Base-by-base conservation (phyloP, 1,139 yeast genomes). In the Barnettozyma hawaiiensis region DNA sequence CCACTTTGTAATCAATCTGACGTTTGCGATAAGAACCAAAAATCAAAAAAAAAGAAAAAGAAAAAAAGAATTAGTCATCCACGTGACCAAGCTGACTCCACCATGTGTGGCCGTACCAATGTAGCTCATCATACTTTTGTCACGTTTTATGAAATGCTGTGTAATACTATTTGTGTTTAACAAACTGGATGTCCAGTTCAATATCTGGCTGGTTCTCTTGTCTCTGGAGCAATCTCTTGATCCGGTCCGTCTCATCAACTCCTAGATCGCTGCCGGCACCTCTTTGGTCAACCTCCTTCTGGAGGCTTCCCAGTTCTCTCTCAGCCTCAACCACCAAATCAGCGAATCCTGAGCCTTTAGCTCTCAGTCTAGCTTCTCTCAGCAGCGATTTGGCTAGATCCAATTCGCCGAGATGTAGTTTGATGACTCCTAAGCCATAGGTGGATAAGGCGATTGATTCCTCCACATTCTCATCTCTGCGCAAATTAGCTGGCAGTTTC, bases 341-440 rank as follows among this genome's bases (percentile, higher is more conserved):
- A 16, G 67, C 68, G 55, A 84, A 79, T 16, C 81, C 82, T 49
- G 85, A 73, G 12, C 79, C 80, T 52, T 74, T 74, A 2, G 95
- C 89, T 48, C 89, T 67, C 15, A 81, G 72, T 36, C 89, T 70
- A 0, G 95, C 78, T 59, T 84, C 92, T 18, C 84, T 68, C 37
- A 89, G 66, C 26, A 76, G 64, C 29, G 79, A 69, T 50, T 76
- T 78, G 0, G 96, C 89, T 2, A 47, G 29, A 2, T 43, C 71
- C 45, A 71, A 68, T 19, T 80, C 65, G 1, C 78, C 72, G 31
- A 68, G 56, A 56, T 85, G 89, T 16, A 85, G 63, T 39, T 78
- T 73, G 14, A 86, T 73, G 5, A 89, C 95, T 0, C 96, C 97
- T 33, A 86, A 67, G 0, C 96, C 95, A 57, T 86, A 90, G 0